Base-by-base conservation (phyloP, 352 stramenopile species). In the Globisporangium abappressorium region DNA sequence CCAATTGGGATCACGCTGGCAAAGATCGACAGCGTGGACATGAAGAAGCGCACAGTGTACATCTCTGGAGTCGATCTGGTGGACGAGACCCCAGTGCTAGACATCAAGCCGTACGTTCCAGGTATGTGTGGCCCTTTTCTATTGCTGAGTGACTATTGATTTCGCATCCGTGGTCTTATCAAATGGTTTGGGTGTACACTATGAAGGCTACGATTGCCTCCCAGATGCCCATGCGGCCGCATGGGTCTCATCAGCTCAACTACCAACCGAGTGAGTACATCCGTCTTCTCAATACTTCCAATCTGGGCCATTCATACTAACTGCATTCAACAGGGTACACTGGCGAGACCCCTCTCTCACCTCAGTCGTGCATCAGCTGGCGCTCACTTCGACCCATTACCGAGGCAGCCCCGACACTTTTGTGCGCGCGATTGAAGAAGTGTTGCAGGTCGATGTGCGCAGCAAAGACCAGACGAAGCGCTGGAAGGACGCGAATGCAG, bases 101-200 rank as follows among this genome's bases (percentile, higher is more conserved):
- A 99, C 70, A 97, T 99, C 62, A 99, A 99, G 75, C 98, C 98
- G 5, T 99, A 98, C 70, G 95, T 99, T 43, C 75, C 87, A 73
- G 80, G 84, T 92, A 73, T 64, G 68, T 51, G 18, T 5, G 4
- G 6, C 24, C 2, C 11, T 8, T 51, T 2, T 14, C 1, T 11
- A 33, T 34, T 5, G n/a, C 15, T 51, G 12, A 34, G 36, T 58
- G 12, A 20, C 8, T 57, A 58, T 63, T 34, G 33, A 9, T 38
- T 38, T 38, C 8, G 33, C 33, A 12, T 38, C 5, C 7, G 33
- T 38, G 33, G 7, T 38, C 33, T 38, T 11, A 38, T 5, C 33
- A 38, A 38, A 9, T 38, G 33, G 9, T 38, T 38, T 34, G 28
- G 15, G 11, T 47, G 54, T 34, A 6, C 15, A 2, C 28, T 63